Evolutionary conservation across 345 rosid genomes (phyloP).

Genomic region (Salix udensis): DNA sequence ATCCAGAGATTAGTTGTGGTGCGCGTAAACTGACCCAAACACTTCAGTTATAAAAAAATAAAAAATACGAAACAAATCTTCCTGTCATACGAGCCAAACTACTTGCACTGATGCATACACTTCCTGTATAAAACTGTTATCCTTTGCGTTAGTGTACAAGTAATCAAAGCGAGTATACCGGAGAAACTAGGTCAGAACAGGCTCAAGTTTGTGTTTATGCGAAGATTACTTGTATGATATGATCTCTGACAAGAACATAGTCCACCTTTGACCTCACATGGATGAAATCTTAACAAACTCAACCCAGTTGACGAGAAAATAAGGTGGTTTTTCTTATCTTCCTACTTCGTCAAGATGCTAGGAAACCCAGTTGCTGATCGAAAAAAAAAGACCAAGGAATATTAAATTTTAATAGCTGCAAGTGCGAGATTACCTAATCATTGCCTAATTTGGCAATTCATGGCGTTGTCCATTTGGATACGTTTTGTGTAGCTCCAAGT

Average conservation of each 20-base stretch:
- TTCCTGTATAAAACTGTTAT: not conserved
- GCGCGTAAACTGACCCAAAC: fast-evolving
- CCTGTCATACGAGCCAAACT: not conserved
- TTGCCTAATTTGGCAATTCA: not conserved
- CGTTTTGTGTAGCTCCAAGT: not conserved
- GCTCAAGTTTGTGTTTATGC: not conserved
- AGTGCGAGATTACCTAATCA: not conserved
- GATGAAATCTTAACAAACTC: not conserved
- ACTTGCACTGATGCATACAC: not conserved
- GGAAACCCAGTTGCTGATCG: not conserved
- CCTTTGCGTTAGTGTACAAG: not conserved
- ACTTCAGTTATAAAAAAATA: too few species aligned
- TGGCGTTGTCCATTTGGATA: not conserved
- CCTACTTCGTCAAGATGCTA: not conserved
- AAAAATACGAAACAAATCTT: too few species aligned
- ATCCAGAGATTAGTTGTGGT: too few species aligned
- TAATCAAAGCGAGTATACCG: not conserved
- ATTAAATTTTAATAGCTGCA: not conserved
- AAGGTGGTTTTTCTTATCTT: not conserved
- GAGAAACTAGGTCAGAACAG: not conserved
- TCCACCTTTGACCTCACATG: not conserved
- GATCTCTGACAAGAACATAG: not conserved
- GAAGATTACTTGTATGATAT: not conserved
- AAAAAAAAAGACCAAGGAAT: not conserved
- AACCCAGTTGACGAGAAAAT: not conserved